Percentiles rank a stretch among this genome's conserved stretches.
Evolutionary conservation across 768 basidiomycete species (phyloP).

Genomic region (Ramaria sp.): DNA sequence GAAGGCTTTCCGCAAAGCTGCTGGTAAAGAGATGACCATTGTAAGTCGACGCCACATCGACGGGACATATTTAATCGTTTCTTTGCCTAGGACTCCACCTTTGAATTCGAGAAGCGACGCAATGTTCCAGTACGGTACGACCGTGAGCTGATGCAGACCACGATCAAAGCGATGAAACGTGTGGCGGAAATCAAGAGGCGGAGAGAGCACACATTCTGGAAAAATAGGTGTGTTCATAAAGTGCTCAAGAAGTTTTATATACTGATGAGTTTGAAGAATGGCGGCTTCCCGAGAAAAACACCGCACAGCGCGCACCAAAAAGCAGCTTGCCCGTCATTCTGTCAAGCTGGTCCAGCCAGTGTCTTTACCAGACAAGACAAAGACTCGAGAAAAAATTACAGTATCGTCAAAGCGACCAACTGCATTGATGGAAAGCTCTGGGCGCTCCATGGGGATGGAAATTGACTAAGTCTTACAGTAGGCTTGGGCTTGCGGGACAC

Average conservation of each 20-base stretch:
- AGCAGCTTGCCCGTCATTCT: conserved; percentile 41
- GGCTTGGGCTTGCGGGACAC: background rate
- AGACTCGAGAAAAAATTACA: conserved; percentile 70
- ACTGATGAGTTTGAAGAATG: conserved; percentile 47
- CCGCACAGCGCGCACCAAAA: conserved; percentile 61
- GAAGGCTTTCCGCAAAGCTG: conserved; percentile 96
- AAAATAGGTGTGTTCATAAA: conserved; percentile 53
- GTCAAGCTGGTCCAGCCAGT: conserved; percentile 61
- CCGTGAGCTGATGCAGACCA: conserved; percentile 85
- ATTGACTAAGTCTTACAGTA: conserved; percentile 39
- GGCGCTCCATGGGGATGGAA: conserved; percentile 88
- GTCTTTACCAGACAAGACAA: conserved; percentile 19
- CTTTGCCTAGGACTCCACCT: conserved; percentile 75
- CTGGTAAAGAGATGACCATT: conserved; percentile 99
- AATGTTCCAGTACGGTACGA: conserved; percentile 97
- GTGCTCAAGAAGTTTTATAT: background rate
- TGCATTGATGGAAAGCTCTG: conserved; percentile 74
- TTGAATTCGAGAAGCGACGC: conserved; percentile 97
- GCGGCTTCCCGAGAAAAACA: conserved; percentile 70
- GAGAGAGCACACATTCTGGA: conserved; percentile 93
- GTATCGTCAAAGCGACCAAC: conserved; percentile 50
- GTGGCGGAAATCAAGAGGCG: conserved; percentile 84
- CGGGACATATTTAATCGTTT: background rate
- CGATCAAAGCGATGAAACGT: conserved; percentile 93
- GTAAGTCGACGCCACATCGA: conserved; percentile 37